Evolutionary conservation across 257 asterid genomes (phyloP).

Genomic region (Echium plantagineum): DNA sequence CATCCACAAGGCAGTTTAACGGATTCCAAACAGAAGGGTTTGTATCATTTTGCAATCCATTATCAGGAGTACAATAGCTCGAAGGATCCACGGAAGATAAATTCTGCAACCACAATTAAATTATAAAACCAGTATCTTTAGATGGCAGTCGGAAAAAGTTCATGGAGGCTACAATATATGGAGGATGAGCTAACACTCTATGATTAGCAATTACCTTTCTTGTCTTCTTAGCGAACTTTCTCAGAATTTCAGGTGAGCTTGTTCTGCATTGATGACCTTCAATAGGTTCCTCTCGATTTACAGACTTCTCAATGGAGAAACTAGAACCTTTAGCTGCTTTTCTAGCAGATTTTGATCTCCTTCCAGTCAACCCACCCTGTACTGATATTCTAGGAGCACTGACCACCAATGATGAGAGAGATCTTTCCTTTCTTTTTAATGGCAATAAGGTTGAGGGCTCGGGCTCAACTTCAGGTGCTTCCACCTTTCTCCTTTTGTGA

Average conservation of each 20-base stretch:
- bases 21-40: constrained; percentile 92
- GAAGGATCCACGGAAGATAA: constrained; percentile 54
- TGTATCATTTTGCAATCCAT: constrained; percentile 42
- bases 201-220: constrained; percentile 66
- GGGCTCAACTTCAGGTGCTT: constrained; percentile 57
- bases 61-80: constrained; percentile 26
- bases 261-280: constrained; percentile 57
- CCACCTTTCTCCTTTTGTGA: constrained; percentile 63
- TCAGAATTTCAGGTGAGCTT: constrained; percentile 65
- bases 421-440: constrained; percentile 89
- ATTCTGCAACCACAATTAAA: constrained; percentile 34
- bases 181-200: too few species aligned
- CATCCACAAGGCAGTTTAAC: constrained; percentile 89
- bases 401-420: constrained; percentile 88
- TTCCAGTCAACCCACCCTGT: constrained; percentile 72
- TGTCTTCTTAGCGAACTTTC: constrained; percentile 41
- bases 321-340: constrained; percentile 66
- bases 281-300: constrained; percentile 53
- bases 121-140: constrained; percentile 1
- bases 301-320: constrained; percentile 66
- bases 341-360: constrained; percentile 81
- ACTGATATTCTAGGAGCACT: constrained; percentile 89
- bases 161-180: neutral
- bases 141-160: too few species aligned
- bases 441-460: constrained; percentile 55